phyloP scores from a whole-genome alignment of 257 asterid species.

The Petrea volubilis region DNA sequence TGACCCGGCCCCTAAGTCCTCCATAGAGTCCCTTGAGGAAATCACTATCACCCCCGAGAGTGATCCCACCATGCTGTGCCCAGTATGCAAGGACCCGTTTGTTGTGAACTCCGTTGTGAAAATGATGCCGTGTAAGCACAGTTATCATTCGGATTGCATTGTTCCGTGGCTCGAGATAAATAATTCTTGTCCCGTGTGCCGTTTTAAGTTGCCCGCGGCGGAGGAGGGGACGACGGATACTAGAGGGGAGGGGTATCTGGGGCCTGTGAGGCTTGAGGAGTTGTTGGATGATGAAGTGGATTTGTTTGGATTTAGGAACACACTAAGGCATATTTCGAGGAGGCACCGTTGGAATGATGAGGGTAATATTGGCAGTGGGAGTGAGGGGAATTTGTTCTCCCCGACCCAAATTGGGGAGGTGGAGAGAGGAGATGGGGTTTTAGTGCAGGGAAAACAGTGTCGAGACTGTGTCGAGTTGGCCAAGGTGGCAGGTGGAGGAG shows the following conservation, averaged over 20 bases:
- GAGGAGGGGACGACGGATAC: constrained; percentile 37
- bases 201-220: constrained; percentile 54
- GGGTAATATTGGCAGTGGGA: constrained; percentile 37
- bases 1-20: constrained; percentile 60
- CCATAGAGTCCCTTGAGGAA: constrained; percentile 52
- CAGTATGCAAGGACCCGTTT: constrained; percentile 82
- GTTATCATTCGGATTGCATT: constrained; percentile 73
- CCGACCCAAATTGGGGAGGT: constrained; percentile 73
- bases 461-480: constrained; percentile 80
- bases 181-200: constrained; percentile 87
- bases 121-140: constrained; percentile 74
- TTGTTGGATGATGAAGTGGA: constrained; percentile 58
- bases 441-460: constrained; percentile 64
- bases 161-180: constrained; percentile 87
- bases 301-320: constrained; percentile 51
- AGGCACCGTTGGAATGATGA: constrained; percentile 51
- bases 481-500: constrained; percentile 60
- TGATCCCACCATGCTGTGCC: constrained; percentile 64
- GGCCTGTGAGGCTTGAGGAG: constrained; percentile 57
- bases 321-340: constrained; percentile 57
- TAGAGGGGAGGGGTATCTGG: constrained; percentile 38
- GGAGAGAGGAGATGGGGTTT: constrained; percentile 57
- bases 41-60: constrained; percentile 45
- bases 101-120: constrained; percentile 43
- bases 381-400: constrained; percentile 58